Evolutionary conservation across 306 rosid genomes (phyloP).

Genomic region (Quercus suber): DNA sequence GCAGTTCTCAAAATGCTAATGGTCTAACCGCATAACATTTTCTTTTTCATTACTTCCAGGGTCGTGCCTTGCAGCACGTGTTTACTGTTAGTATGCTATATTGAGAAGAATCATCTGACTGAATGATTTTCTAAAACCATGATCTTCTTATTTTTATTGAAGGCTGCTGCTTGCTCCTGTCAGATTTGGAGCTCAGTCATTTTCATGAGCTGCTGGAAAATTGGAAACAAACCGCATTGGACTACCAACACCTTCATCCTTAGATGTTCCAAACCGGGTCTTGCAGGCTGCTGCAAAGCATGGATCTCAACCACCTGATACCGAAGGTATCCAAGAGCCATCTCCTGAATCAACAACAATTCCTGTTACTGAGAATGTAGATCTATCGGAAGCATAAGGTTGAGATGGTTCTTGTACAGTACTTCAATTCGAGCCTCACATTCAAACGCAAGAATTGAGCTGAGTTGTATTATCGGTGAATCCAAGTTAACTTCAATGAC

Average conservation of each 20-base stretch:
- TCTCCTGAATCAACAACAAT: conserved; percentile 43
- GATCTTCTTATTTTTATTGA: conserved; percentile 20
- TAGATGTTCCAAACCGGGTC: conserved; percentile 83
- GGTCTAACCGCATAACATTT: no score
- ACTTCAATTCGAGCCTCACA: not conserved
- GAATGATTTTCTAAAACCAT: conserved; percentile 6
- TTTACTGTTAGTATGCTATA: not conserved
- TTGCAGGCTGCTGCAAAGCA: conserved; percentile 97
- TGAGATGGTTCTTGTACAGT: not conserved
- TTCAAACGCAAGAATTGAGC: not conserved
- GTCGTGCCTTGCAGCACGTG: not conserved
- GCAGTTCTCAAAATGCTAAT: not conserved
- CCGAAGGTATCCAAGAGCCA: conserved; percentile 53
- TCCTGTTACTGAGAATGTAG: conserved; percentile 48
- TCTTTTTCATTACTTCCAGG: no score
- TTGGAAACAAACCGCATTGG: conserved; percentile 75
- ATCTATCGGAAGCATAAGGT: conserved; percentile 48
- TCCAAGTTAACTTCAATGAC: not conserved
- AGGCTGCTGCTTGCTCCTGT: conserved; percentile 75
- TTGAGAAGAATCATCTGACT: not conserved
- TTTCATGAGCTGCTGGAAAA: conserved; percentile 90
- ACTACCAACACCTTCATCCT: conserved; percentile 86
- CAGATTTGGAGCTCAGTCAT: conserved; percentile 65
- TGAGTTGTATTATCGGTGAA: not conserved
- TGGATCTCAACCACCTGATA: conserved; percentile 81